phyloP scores from a whole-genome alignment of 129 eudicot species.

The Saussurea involucrata region DNA sequence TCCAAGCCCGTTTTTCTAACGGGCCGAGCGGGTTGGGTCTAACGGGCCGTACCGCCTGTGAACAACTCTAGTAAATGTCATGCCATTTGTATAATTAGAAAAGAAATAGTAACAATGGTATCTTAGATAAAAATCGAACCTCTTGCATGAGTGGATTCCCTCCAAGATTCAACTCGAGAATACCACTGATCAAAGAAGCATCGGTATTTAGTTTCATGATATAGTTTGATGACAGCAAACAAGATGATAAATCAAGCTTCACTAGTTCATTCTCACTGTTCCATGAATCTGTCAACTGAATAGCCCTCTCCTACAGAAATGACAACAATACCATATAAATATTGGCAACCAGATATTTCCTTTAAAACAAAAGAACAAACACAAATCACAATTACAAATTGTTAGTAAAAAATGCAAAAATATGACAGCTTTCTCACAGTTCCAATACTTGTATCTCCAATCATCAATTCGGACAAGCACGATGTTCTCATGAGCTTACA shows the following conservation, averaged over 20 bases:
- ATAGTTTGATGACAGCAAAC: slow-evolving; percentile 54
- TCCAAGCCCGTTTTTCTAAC: too few species aligned
- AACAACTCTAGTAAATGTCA: neutral
- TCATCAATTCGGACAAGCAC: slow-evolving; percentile 70
- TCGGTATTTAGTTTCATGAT: slow-evolving; percentile 38
- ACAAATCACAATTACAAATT: neutral
- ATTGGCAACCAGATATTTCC: neutral
- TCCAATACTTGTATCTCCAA: slow-evolving; percentile 73
- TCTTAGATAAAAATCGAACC: slow-evolving; percentile 32
- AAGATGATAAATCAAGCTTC: slow-evolving; percentile 79
- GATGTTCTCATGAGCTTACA: slow-evolving; percentile 66
- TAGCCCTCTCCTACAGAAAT: slow-evolving; percentile 70
- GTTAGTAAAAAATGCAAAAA: neutral
- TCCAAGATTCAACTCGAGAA: slow-evolving; percentile 68
- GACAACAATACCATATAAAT: neutral
- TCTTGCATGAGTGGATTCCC: slow-evolving; percentile 65
- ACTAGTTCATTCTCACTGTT: slow-evolving; percentile 53
- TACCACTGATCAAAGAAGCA: slow-evolving; percentile 37
- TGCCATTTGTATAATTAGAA: neutral
- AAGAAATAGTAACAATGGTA: neutral
- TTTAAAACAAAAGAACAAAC: neutral
- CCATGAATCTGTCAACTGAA: slow-evolving; percentile 64
- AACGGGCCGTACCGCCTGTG: too few species aligned
- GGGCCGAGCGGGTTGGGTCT: too few species aligned
- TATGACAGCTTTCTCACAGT: slow-evolving; percentile 42